Evolutionary conservation across 2,329 filamentous ascomycete genomes (phyloP), one percentile per base, ranked within the genome.

Genomic region (Aspergillus latus): DNA sequence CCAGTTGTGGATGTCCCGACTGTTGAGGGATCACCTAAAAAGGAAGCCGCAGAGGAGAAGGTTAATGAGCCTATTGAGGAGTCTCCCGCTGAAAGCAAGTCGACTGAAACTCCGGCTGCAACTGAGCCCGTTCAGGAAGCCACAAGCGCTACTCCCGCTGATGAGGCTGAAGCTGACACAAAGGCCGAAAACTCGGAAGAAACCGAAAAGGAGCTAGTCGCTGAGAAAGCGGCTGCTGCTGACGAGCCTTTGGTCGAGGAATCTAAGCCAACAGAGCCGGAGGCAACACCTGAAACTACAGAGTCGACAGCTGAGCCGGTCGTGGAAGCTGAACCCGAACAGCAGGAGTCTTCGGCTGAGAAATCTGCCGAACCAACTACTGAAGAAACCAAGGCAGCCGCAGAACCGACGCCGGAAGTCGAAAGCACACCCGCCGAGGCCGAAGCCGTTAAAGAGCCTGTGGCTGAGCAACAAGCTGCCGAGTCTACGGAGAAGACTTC

Each of bases 41-140:
- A 50, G 6, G 37, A 42, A 37, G n/a, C 6, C 7, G 10, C 48
- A 9, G 21, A 10, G 15, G 48, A 50, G 34, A 6, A 34, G 9
- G 15, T n/a, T 10, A 46, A 50, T 10, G 46, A 57, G 34, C 29
- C 34, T 42, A 32, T 26, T 13, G 36, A 53, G 36, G 58, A 60
- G 30, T 30, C 39, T 21, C 11, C 34, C 21, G 30, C 6, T 13
- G 16, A 16, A 34, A 49, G 11, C 15, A 45, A 49, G n/a, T 51
- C 44, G 30, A 26, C 26, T 15, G 49, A 51, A 29, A 7, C 11
- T 10, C 21, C 21, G 9, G 44, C 34, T 26, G 47, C 48, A 43
- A 21, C 30, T 34, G 16, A 54, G 42, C 44, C 42, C 26, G 21
- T 21, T 11, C 15, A 56, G 29, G 49, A 57, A 28, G 29, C 50